A percentile compares a stretch with the other conserved stretches of the same genome.
Conservation (phyloP, 257 asterid genomes). For the Fraxinus anomala region DNA sequence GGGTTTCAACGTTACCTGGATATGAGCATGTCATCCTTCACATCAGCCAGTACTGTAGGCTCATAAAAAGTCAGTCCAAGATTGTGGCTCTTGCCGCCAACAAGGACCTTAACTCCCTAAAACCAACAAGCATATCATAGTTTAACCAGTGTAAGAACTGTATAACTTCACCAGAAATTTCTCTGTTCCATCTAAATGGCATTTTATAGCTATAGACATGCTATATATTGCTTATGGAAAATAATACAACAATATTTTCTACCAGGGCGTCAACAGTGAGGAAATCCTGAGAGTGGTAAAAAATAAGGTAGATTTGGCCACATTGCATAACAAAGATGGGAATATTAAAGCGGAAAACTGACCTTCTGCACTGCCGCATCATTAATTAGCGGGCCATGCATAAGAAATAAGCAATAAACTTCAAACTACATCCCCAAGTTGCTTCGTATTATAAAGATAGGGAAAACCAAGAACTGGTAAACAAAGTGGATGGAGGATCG, state of each 20-base stretch:
- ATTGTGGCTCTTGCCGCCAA: slow-evolving; percentile 85
- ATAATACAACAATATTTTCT: background rate
- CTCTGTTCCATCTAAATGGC: background rate
- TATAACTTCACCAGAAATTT: background rate
- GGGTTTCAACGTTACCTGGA: slow-evolving; percentile 57
- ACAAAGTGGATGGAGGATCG: slow-evolving; percentile 19
- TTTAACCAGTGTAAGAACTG: background rate
- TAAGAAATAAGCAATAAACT: slow-evolving; percentile 20
- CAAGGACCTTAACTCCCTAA: slow-evolving; percentile 86
- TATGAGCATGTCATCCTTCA: slow-evolving; percentile 74
- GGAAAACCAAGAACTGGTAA: slow-evolving; percentile 17
- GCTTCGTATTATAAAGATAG: slow-evolving; percentile 28
- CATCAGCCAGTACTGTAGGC: slow-evolving; percentile 84
- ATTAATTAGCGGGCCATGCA: slow-evolving; percentile 92
- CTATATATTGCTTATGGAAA: background rate
- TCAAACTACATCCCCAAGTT: slow-evolving; percentile 26
- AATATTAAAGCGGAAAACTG: slow-evolving; percentile 25
- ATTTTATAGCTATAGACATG: background rate
- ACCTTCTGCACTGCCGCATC: slow-evolving; percentile 88
- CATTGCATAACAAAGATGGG: slow-evolving; percentile 16
- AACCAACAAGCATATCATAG: slow-evolving; percentile 26
- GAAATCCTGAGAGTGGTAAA: slow-evolving; percentile 28
- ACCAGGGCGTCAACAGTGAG: slow-evolving; percentile 32
- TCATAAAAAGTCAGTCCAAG: slow-evolving; percentile 90
- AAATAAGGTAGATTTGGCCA: slow-evolving; percentile 12